Evolutionary conservation across 2,329 filamentous ascomycete species (phyloP), one percentile per base, ranked within the genome.

Genomic region (Dactylellina leptospora): DNA sequence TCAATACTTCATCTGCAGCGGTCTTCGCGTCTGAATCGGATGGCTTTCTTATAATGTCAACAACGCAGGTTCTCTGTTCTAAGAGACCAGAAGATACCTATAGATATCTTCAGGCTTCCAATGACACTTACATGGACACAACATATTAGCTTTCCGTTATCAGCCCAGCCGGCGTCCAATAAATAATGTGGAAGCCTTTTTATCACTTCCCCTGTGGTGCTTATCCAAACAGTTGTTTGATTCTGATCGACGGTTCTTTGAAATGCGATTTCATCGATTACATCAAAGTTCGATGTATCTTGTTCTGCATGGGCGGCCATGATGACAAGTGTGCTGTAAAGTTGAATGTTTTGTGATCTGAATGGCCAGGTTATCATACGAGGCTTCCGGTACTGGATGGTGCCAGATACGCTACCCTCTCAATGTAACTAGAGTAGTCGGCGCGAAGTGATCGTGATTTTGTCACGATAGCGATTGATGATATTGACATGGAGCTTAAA

Each of bases 91-190:
- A n/a, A n/a, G 2, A 33, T 13, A 33, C 27, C 2, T 16, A n/a
- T 8, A 47, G 5, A 13, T 23, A 23, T 47, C 5, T 8, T 53
- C 16, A 30, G 27, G 28, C 16, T n/a, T n/a, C n/a, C n/a, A 48
- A 27, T 3, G 44, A 47, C 36, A 48, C 56, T 62, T 71, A 71
- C 66, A 25, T 71, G 66, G 40, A 71, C 30, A 28, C 58, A 71
- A n/a, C 58, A 71, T 63, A 71, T 71, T 25, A 62, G 18, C 20
- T 47, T 59, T 27, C 44, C 66, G 18, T 18, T 16, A 30, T 58
- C 51, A 20, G 51, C 53, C 66, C 66, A 71, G 8, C 66, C 59
- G n/a, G 58, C 50, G 4, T 63, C 45, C 1, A 63, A 13, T 11
- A 71, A 50, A 42, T 45, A 54, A 11, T 22, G n/a, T 16, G 66